These are phyloP conservation scores for Coniochaeta sp. DNA, from an alignment of 2,329 filamentous ascomycete species.

Conservation along the genomic window DNA sequence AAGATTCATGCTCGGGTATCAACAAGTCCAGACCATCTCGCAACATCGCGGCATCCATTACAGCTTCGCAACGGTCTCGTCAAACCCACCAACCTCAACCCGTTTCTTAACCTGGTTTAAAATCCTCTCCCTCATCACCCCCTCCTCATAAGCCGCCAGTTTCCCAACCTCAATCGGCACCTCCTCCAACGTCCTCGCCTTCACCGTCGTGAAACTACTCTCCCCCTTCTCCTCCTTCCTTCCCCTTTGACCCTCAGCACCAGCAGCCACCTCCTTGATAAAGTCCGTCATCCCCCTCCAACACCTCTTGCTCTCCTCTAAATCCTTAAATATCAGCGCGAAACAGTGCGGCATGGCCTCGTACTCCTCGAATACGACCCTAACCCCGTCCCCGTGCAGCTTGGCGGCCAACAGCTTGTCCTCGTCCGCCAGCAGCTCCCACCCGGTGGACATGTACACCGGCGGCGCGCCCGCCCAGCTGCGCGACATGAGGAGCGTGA, in stretches of 20 bases:
- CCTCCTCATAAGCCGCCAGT: conserved; percentile 35
- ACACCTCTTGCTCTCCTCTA: conserved; percentile 41
- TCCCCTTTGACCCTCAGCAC: conserved; percentile 13
- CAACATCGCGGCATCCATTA: no score
- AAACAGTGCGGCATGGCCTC: conserved; percentile 79
- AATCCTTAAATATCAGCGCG: conserved; percentile 44
- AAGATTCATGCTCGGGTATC: no score
- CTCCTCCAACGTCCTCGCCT: conserved; percentile 45
- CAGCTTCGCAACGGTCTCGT: neutral
- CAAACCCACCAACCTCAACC: neutral
- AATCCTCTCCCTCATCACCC: conserved; percentile 34
- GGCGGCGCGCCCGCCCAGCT: conserved; percentile 60
- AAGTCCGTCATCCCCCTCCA: conserved; percentile 52
- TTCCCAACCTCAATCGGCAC: conserved; percentile 31
- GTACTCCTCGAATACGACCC: conserved; percentile 63
- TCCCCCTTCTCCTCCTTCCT: conserved; percentile 20
- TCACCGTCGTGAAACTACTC: conserved; percentile 34
- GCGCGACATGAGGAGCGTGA: conserved; percentile 49
- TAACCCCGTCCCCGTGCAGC: conserved; percentile 49
- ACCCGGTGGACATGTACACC: conserved; percentile 60
- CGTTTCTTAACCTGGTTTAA: conserved; percentile 17
- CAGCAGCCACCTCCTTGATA: conserved; percentile 23
- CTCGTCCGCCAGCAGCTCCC: conserved; percentile 68
- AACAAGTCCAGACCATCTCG: no score
- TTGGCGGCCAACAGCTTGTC: conserved; percentile 51